phyloP scores from a whole-genome alignment of 371 early-diverging fungal species.

The Coemansia linderi region DNA sequence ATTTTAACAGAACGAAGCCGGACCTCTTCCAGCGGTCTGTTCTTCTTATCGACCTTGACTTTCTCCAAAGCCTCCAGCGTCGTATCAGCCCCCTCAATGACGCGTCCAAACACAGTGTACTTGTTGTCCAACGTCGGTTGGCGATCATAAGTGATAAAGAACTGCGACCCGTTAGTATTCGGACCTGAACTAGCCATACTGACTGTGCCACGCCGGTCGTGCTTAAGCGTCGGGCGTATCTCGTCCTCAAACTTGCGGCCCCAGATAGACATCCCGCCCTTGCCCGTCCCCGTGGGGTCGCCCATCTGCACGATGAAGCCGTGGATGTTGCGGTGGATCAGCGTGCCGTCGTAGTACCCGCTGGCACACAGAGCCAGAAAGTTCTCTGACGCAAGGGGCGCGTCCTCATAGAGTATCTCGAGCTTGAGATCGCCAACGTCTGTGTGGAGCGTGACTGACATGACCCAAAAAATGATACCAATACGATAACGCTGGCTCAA shows the following conservation, averaged over 20 bases:
- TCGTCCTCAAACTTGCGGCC: conserved; percentile 96
- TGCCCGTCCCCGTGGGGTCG: conserved; percentile 87
- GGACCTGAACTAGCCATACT: conserved; percentile 99
- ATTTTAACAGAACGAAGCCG: conserved; percentile 79
- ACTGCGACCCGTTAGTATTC: conserved; percentile 92
- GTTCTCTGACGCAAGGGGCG: conserved; percentile 88
- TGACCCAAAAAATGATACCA: background rate
- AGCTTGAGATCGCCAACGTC: conserved; percentile 92
- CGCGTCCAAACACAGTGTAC: conserved; percentile 92
- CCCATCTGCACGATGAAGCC: conserved; percentile 91
- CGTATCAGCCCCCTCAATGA: conserved; percentile 87
- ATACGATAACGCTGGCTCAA: too few species aligned
- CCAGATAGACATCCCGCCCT: conserved; percentile 96
- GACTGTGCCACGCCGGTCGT: conserved; percentile 74
- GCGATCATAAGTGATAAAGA: conserved; percentile 95
- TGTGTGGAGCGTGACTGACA: conserved; percentile 73
- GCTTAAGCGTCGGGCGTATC: conserved; percentile 67
- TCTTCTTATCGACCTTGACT: conserved; percentile 81
- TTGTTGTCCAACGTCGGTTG: conserved; percentile 94
- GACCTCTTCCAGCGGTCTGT: conserved; percentile 81
- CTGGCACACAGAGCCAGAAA: conserved; percentile 93
- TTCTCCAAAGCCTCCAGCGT: conserved; percentile 85
- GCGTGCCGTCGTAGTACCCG: conserved; percentile 85
- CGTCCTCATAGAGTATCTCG: conserved; percentile 78
- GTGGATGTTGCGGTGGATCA: conserved; percentile 86